Evolutionary conservation across 176 grass and related monocot species (phyloP).

Genomic region (Neostapfia colusana): DNA sequence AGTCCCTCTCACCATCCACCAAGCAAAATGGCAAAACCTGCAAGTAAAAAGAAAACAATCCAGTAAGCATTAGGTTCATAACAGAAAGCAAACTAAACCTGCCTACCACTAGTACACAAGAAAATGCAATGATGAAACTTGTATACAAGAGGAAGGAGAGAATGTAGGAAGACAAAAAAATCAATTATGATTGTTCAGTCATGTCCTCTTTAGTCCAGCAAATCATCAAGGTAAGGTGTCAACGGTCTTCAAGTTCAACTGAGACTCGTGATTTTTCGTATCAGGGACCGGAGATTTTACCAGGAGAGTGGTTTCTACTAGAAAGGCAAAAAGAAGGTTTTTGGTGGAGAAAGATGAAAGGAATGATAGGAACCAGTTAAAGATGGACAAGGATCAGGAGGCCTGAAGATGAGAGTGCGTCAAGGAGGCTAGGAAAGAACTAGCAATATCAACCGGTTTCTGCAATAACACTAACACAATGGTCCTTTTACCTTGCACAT

Average conservation of each 20-base stretch:
- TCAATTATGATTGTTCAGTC: constrained; percentile 6
- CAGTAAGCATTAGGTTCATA: constrained; percentile 27
- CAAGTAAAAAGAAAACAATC: too few species aligned
- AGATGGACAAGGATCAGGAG: constrained; percentile 29
- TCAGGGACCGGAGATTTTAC: constrained; percentile 23
- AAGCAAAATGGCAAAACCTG: constrained; percentile 91
- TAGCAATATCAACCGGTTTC: constrained; percentile 45
- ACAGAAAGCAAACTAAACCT: constrained; percentile 18
- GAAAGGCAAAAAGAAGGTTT: constrained; percentile 32
- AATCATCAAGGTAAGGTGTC: constrained; percentile 34
- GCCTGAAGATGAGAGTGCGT: constrained; percentile 35
- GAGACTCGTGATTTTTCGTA: not conserved
- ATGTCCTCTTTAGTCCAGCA: constrained; percentile 3
- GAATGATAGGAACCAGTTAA: not conserved
- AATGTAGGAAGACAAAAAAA: constrained; percentile 13
- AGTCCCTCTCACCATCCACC: constrained; percentile 85
- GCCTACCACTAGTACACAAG: not conserved
- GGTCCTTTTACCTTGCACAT: constrained; percentile 94
- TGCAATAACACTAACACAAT: constrained; percentile 48
- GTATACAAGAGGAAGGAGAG: constrained; percentile 13
- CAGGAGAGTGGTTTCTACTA: constrained; percentile 24
- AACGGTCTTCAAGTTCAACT: constrained; percentile 15
- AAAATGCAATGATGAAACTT: constrained; percentile 17
- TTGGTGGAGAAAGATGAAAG: constrained; percentile 22
- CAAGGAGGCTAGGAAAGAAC: constrained; percentile 38